Percentiles rank a stretch among this genome's conserved stretches.
Conservation (phyloP, 2,329 filamentous ascomycete genomes). For the Chaetomium strumarium region DNA sequence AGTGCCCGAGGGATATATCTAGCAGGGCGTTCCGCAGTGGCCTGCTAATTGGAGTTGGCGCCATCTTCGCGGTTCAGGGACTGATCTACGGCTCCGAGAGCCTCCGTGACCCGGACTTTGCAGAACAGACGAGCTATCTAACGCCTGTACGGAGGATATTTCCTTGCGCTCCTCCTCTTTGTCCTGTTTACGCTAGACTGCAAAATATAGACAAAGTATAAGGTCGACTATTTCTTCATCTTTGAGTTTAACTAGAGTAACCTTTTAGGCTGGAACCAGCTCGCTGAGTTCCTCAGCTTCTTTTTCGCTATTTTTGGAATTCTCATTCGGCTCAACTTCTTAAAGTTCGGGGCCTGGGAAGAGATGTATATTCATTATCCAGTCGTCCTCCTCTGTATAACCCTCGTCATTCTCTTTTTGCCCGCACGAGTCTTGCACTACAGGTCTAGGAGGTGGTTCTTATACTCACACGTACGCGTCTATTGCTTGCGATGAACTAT, state of each 20-base stretch:
- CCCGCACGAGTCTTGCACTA: conserved; percentile 71
- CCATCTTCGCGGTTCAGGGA: conserved; percentile 61
- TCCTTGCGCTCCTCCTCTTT: conserved; percentile 74
- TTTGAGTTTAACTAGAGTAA: conserved; percentile 92
- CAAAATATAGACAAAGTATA: conserved; percentile 72
- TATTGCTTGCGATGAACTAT: conserved; percentile 20
- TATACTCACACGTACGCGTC: conserved; percentile 73
- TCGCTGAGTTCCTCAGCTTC: conserved; percentile 80
- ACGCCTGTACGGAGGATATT: conserved; percentile 90
- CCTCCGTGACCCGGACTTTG: conserved; percentile 43
- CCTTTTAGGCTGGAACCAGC: conserved; percentile 81
- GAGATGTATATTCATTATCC: conserved; percentile 79
- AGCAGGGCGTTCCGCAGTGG: conserved; percentile 55
- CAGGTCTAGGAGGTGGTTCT: conserved; percentile 75
- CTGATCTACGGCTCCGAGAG: conserved; percentile 55
- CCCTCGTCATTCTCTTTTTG: conserved; percentile 64
- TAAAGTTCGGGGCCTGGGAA: conserved; percentile 53
- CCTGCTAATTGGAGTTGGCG: conserved; percentile 61
- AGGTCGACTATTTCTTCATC: conserved; percentile 94
- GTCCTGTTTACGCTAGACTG: conserved; percentile 82
- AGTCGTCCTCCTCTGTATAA: conserved; percentile 67
- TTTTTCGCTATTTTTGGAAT: conserved; percentile 74
- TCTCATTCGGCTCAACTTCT: conserved; percentile 86
- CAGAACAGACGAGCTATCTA: conserved; percentile 58
- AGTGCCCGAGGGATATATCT: conserved; percentile 50